Evolutionary conservation across 768 basidiomycete genomes (phyloP), one percentile per base, ranked within the genome.

Genomic region (Podaxis pistillaris): DNA sequence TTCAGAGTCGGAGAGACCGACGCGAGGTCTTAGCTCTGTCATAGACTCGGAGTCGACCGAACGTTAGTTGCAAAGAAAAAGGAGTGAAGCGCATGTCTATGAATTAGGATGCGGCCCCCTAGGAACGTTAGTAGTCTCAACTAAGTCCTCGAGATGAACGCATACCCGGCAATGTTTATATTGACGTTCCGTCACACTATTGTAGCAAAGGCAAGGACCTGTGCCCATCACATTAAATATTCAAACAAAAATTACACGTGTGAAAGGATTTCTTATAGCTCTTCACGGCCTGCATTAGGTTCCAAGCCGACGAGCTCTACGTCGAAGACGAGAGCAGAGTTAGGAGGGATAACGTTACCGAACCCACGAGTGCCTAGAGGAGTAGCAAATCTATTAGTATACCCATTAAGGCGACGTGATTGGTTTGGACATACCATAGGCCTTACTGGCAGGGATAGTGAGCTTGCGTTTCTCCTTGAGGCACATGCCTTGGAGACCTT

Each of bases 401-500:
- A 46, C 7, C 9, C 4, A 26, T 26, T n/a, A 37, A 7, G 28
- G 19, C 13, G 51, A 28, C 22, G 33, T 55, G 17, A 4, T 40
- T 19, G 2, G 9, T n/a, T 17, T 50, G n/a, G 49, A 80, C 90
- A 62, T 61, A 94, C 95, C 94, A 68, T 97, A 97, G 22, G 87
- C 95, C 78, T 88, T 77, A 55, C 78, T 64, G 5, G 93, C 71
- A 13, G 95, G 95, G 64, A 98, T 96, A 24, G 89, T 95, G 64
- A 98, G 82, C 4, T 81, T 92, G 49, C 95, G 89, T 80, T 93
- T 94, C 79, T 97, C 95, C 63, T 83, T 79, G 41, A 93, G 71
- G 71, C 95, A 96, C 88, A 96, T 94, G 59, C 89, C 91, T 41
- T 83, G 62, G 54, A 94, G 85, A 67, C 92, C 92, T 46, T 91